Evolutionary conservation across 202 grass and related monocot genomes (phyloP), one percentile per base, ranked within the genome.

Genomic region (Panicum virgatum): DNA sequence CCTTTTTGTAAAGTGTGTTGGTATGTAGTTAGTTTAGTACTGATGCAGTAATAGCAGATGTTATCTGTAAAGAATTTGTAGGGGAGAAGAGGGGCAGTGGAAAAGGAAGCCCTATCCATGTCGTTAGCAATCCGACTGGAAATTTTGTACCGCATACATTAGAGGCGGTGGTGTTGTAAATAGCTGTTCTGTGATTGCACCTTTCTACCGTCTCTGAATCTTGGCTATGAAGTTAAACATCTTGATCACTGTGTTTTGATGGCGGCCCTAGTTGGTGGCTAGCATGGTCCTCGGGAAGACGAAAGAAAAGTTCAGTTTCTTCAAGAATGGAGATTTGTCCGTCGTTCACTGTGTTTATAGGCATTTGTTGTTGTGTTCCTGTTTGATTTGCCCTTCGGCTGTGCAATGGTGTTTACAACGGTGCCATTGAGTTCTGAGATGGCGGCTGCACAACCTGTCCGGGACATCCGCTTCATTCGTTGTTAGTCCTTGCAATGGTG

Each of bases 101-200:
- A 26, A 34, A 70, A 62, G 50, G 16, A 86, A 86, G 51, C 20
- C 34, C 26, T 54, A 75, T 75, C 83, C 79, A 75, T 69, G 88
- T 63, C 61, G 50, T 64, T 62, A 32, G 68, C 79, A 70, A 62
- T 69, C 61, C 62, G 75, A 32, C 68, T 42, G 88, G 80, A 90
- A 40, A 48, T 75, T 90, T 90, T 83, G 88, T 86, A 69, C 53
- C 62, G 57, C 75, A 56, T 57, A 64, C 75, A 29, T 78, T 77
- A 67, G 83, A 83, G 79, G 54, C 79, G 69, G 80, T 83, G 64
- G 40, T 66, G 78, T 47, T 68, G 79, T 89, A 79, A 61, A 86
- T 86, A 82, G 73, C 38, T 82, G 16, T 78, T 86, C 79, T 82
- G 88, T 82, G 66, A 51, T 77, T 77, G 77, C 76, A 73, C 70